A percentile compares a stretch with the other conserved stretches of the same genome.
Conservation (phyloP, 805 yeast genomes). For the Kazachstania psychrophila region DNA sequence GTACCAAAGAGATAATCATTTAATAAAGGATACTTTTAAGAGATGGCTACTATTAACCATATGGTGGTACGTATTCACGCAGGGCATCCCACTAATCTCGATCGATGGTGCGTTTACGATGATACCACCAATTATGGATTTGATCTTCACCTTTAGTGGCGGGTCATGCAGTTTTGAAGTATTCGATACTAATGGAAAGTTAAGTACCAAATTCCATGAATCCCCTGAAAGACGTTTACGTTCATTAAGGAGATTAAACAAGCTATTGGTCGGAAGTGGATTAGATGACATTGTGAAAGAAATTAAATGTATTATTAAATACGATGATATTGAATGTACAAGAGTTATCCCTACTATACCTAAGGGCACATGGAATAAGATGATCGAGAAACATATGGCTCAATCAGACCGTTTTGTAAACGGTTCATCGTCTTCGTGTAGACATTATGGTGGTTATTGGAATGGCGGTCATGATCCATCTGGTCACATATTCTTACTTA, state of each 20-base stretch:
- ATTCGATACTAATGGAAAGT: conserved; percentile 8
- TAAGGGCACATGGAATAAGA: background rate
- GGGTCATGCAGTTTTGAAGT: conserved; percentile 50
- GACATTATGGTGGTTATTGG: conserved; percentile 60
- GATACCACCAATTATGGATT: conserved; percentile 73
- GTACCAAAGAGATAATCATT: no score
- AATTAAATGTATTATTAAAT: no score
- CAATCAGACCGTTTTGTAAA: no score
- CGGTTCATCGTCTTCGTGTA: conserved; percentile 34
- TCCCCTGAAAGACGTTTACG: conserved; percentile 10
- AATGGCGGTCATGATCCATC: conserved; percentile 90
- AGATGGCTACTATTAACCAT: no score
- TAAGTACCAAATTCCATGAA: conserved; percentile 10
- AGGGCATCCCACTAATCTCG: conserved; percentile 44
- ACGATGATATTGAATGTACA: no score
- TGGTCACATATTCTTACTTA: conserved; percentile 78
- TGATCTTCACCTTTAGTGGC: conserved; percentile 69
- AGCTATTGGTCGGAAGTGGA: conserved; percentile 1
- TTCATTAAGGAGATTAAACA: conserved; percentile 11
- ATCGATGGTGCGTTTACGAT: background rate
- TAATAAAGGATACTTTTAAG: no score
- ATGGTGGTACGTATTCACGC: conserved; percentile 88
- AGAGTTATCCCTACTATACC: no score
- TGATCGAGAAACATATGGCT: background rate
- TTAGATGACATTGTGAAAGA: background rate